These are phyloP conservation scores for Aspergillus sp. DNA, from an alignment of 2,329 filamentous ascomycete species.

Conservation along the genomic window DNA sequence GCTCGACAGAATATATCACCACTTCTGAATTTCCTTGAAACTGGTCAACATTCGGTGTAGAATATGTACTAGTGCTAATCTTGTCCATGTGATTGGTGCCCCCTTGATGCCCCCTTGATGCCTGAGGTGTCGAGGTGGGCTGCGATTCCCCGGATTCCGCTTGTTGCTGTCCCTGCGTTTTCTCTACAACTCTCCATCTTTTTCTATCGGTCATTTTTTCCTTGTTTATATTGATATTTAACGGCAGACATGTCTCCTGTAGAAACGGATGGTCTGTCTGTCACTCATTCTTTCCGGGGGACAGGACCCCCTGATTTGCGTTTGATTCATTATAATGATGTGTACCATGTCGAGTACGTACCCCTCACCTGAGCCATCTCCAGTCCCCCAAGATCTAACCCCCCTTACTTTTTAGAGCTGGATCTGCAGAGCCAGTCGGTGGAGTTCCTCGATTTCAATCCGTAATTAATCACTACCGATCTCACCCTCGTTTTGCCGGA, in stretches of 20 bases:
- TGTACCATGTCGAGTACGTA: conserved; percentile 74
- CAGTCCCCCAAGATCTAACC: neutral
- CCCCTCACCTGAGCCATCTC: neutral
- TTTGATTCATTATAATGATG: conserved; percentile 89
- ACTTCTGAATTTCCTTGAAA: too few relatives aligned
- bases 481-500: conserved; percentile 54
- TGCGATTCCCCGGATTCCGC: conserved; percentile 10
- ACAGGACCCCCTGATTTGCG: conserved; percentile 63
- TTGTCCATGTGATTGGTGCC: neutral
- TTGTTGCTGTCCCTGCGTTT: conserved; percentile 1
- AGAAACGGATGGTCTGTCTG: conserved; percentile 30
- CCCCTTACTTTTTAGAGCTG: conserved; percentile 33
- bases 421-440: conserved; percentile 75
- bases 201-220: neutral
- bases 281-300: conserved; percentile 40
- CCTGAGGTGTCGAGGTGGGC: neutral
- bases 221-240: neutral
- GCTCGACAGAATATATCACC: too few relatives aligned
- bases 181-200: conserved; percentile 1
- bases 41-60: too few relatives aligned
- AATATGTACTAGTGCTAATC: neutral
- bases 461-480: conserved; percentile 69
- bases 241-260: conserved; percentile 19
- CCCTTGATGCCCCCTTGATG: neutral
- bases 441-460: conserved; percentile 78